Evolutionary conservation across 2,329 filamentous ascomycete species (phyloP).

Genomic region (Penicillium decumbens): DNA sequence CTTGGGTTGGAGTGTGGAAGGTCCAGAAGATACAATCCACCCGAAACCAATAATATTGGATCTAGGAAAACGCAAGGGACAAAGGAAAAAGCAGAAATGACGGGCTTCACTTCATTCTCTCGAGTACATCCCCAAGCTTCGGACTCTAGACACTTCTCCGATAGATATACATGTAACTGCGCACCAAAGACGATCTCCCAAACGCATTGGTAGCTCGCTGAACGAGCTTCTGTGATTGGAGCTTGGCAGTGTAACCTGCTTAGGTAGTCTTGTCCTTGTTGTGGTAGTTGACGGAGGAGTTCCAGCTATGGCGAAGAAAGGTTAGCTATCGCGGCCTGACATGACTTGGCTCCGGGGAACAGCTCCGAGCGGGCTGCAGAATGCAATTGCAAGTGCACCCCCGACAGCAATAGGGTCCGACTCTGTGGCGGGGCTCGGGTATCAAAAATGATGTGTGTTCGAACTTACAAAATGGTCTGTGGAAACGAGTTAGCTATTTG

Average conservation of each 20-base stretch:
- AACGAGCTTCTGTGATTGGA: slow-evolving; percentile 3
- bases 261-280: slow-evolving; percentile 70
- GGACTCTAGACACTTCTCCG: slow-evolving; percentile 12
- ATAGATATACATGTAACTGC: slow-evolving; percentile 33
- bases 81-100: slow-evolving; percentile 17
- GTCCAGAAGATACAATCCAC: background rate
- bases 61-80: slow-evolving; percentile 7
- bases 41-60: slow-evolving; percentile 7
- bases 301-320: slow-evolving; percentile 64
- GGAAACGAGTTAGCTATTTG: slow-evolving; percentile 8
- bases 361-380: background rate
- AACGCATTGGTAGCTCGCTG: slow-evolving; percentile 1
- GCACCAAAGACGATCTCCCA: slow-evolving; percentile 10
- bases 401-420: background rate
- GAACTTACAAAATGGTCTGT: slow-evolving; percentile 63
- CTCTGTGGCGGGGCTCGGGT: background rate
- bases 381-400: background rate
- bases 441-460: background rate
- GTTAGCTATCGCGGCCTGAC: background rate
- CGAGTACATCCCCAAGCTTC: slow-evolving; percentile 12
- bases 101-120: slow-evolving; percentile 21
- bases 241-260: slow-evolving; percentile 10
- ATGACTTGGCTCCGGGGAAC: background rate
- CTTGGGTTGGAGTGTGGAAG: background rate
- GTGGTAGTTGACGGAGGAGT: slow-evolving; percentile 92